Conservation (phyloP, 1,139 yeast species). For the Geotrichum carabidarum region DNA sequence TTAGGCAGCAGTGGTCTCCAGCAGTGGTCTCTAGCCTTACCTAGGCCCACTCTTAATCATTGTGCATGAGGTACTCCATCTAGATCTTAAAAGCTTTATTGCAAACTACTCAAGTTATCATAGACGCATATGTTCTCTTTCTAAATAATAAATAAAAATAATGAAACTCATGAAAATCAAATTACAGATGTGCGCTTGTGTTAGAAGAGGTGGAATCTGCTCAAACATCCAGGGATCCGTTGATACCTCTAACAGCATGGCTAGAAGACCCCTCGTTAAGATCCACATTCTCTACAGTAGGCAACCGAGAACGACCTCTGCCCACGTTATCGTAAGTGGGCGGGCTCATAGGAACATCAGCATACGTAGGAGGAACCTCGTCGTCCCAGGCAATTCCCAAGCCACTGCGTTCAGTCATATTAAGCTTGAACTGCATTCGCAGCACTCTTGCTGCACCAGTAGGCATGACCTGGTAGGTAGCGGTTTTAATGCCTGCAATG, state of each 20-base stretch:
- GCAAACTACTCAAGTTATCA: too few relatives aligned
- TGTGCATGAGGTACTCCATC: too few relatives aligned
- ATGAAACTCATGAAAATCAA: not conserved
- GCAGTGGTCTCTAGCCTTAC: too few relatives aligned
- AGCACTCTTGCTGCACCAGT: slow-evolving; percentile 94
- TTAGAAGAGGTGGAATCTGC: too few relatives aligned
- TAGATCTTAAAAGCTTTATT: too few relatives aligned
- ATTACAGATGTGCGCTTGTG: not conserved
- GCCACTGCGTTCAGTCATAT: slow-evolving; percentile 84
- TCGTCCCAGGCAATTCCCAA: slow-evolving; percentile 98
- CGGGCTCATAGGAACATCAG: slow-evolving; percentile 79
- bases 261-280: not conserved
- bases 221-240: too few relatives aligned
- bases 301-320: slow-evolving; percentile 24
- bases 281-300: slow-evolving; percentile 28
- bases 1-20: too few relatives aligned
- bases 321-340: slow-evolving; percentile 56
- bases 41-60: too few relatives aligned
- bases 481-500: slow-evolving; percentile 22
- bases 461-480: slow-evolving; percentile 35
- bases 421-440: slow-evolving; percentile 85
- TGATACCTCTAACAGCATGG: too few relatives aligned
- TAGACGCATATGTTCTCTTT: not conserved
- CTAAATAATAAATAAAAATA: not conserved
- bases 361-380: slow-evolving; percentile 96